phyloP scores from a whole-genome alignment of 2,329 filamentous ascomycete species.

The Zymoseptoria passerinii region DNA sequence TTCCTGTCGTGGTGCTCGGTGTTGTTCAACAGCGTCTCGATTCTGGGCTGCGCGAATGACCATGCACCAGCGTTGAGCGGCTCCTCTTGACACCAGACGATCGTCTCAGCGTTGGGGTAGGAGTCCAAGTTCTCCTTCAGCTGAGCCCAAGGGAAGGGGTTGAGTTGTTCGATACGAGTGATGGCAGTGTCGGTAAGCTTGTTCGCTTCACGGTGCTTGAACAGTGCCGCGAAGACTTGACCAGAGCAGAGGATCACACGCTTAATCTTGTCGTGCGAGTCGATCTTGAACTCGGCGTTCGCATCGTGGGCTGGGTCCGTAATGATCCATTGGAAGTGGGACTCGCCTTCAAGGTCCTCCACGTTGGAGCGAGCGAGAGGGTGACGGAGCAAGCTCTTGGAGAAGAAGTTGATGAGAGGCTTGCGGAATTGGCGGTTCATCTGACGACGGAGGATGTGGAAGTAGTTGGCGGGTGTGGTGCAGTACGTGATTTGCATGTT shows the following conservation, averaged over 20 bases:
- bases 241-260: conserved; percentile 91
- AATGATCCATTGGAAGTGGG: conserved; percentile 96
- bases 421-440: conserved; percentile 99
- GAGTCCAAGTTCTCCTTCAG: conserved; percentile 92
- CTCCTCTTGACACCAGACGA: conserved; percentile 97
- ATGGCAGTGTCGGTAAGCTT: conserved; percentile 85
- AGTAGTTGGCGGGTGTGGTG: conserved; percentile 91
- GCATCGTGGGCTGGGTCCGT: conserved; percentile 75
- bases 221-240: conserved; percentile 83
- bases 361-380: conserved; percentile 82
- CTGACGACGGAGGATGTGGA: conserved; percentile 92
- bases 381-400: conserved; percentile 90
- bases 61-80: conserved; percentile 94
- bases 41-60: conserved; percentile 93
- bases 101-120: conserved; percentile 95
- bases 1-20: conserved; percentile 88
- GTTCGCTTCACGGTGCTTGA: conserved; percentile 83
- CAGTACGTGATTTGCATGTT: conserved; percentile 99
- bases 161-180: conserved; percentile 92
- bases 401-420: conserved; percentile 96
- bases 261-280: conserved; percentile 75
- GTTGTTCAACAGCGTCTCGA: conserved; percentile 91
- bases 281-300: conserved; percentile 53
- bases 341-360: conserved; percentile 83
- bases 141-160: conserved; percentile 98